Evolutionary conservation across 2,329 filamentous ascomycete genomes (phyloP).

Genomic region (Thyridium curvatum): DNA sequence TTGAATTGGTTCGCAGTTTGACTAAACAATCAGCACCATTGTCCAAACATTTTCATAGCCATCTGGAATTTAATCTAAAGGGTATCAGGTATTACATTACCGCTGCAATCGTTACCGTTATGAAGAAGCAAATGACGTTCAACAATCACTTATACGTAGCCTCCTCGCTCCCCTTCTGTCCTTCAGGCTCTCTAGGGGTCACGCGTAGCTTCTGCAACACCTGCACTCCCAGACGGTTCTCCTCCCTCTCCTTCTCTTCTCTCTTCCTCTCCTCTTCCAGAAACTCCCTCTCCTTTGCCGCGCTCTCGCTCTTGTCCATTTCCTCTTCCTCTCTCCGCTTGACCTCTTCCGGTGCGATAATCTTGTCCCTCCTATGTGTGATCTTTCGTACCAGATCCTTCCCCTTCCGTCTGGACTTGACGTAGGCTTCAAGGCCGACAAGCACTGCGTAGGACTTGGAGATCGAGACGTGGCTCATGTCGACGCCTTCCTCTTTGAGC

Average conservation of each 20-base stretch:
- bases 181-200: constrained; percentile 17
- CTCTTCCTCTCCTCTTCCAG: constrained; percentile 28
- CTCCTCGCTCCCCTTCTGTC: constrained; percentile 12
- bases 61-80: no score
- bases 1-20: no score
- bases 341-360: constrained; percentile 55
- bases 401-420: constrained; percentile 59
- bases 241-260: constrained; percentile 30
- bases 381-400: constrained; percentile 47
- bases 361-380: constrained; percentile 48
- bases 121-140: no score
- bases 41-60: no score
- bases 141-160: no score
- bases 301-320: constrained; percentile 55
- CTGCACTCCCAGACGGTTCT: constrained; percentile 15
- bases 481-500: constrained; percentile 66
- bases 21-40: no score
- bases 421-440: constrained; percentile 75
- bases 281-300: constrained; percentile 40
- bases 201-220: constrained; percentile 35
- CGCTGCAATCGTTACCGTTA: no score
- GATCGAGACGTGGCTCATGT: constrained; percentile 73
- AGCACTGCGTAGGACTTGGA: constrained; percentile 78
- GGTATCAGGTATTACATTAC: no score
- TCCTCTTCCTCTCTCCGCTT: constrained; percentile 50